Evolutionary conservation across 345 rosid species (phyloP).

Genomic region (Moricandia arvensis): DNA sequence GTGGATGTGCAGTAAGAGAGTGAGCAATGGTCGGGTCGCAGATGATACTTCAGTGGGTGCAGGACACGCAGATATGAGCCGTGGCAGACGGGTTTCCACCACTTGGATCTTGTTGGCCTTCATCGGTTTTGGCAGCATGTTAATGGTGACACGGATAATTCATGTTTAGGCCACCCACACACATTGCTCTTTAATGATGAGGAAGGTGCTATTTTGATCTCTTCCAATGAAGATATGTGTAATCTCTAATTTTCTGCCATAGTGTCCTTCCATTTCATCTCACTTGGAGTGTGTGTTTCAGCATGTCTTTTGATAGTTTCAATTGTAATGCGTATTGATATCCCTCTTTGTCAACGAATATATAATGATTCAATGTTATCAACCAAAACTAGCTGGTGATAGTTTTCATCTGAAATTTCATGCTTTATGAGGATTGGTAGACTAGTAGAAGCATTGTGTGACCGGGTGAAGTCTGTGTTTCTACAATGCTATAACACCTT

Average conservation of each 20-base stretch:
- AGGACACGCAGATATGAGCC: constrained; percentile 22
- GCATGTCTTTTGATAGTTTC: constrained; percentile 2
- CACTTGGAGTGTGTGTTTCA: constrained; percentile 7
- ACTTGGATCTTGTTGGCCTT: constrained; percentile 24
- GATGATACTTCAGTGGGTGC: constrained; percentile 25
- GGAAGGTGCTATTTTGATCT: constrained; percentile 6
- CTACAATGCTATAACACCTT: too few species aligned
- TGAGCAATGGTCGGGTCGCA: constrained; percentile 27
- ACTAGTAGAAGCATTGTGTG: not conserved
- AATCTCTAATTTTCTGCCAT: constrained; percentile 1
- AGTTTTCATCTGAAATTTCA: not conserved
- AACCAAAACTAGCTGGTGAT: not conserved
- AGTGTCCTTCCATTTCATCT: not conserved
- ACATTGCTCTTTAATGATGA: not conserved
- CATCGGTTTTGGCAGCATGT: too few species aligned
- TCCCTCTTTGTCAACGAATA: not conserved
- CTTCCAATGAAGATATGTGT: constrained; percentile 4
- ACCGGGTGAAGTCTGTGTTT: too few species aligned
- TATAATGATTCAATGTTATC: not conserved
- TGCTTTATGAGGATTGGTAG: not conserved
- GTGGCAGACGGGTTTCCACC: constrained; percentile 8
- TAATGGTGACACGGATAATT: constrained; percentile 14
- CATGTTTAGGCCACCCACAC: constrained; percentile 10
- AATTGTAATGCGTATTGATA: not conserved
- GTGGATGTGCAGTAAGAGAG: not conserved